These are phyloP conservation scores for Penicillium polonicum DNA, from an alignment of 2,329 filamentous ascomycete species.

Conservation along the genomic window DNA sequence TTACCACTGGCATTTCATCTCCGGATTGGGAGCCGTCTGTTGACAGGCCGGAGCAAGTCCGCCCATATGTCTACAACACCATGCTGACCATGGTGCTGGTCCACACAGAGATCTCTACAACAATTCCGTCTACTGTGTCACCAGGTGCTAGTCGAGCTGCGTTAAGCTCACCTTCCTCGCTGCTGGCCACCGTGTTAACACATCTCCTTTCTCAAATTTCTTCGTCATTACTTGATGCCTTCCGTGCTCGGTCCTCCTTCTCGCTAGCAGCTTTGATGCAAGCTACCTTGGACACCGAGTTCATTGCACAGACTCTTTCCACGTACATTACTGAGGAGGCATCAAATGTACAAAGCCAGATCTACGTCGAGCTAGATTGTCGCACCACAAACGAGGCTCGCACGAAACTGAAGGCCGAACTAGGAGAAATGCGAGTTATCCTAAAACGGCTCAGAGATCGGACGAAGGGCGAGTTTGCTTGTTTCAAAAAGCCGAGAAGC, in stretches of 20 bases:
- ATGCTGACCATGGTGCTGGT: conserved; percentile 84
- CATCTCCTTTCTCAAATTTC: conserved; percentile 83
- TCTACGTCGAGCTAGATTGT: conserved; percentile 86
- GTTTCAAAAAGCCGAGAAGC: conserved; percentile 66
- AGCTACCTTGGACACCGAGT: conserved; percentile 95
- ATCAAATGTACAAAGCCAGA: conserved; percentile 77
- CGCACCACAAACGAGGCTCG: conserved; percentile 87
- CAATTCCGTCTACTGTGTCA: conserved; percentile 67
- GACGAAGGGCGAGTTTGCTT: conserved; percentile 83
- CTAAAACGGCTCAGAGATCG: conserved; percentile 80
- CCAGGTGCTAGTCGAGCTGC: conserved; percentile 71
- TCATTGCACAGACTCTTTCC: conserved; percentile 87
- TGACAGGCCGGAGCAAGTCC: conserved; percentile 67
- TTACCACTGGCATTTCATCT: conserved; percentile 69
- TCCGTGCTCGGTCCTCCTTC: conserved; percentile 67
- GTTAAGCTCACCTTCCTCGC: conserved; percentile 60
- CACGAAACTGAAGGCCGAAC: conserved; percentile 74
- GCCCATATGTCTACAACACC: conserved; percentile 84
- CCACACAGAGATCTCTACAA: conserved; percentile 84
- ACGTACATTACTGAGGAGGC: conserved; percentile 85
- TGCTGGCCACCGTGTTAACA: conserved; percentile 79
- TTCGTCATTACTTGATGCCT: conserved; percentile 75
- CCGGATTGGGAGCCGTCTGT: conserved; percentile 67
- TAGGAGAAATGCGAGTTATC: conserved; percentile 84
- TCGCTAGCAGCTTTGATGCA: conserved; percentile 85